Base-by-base conservation (phyloP, 352 stramenopile species). In the Phytophthora colocasiae region DNA sequence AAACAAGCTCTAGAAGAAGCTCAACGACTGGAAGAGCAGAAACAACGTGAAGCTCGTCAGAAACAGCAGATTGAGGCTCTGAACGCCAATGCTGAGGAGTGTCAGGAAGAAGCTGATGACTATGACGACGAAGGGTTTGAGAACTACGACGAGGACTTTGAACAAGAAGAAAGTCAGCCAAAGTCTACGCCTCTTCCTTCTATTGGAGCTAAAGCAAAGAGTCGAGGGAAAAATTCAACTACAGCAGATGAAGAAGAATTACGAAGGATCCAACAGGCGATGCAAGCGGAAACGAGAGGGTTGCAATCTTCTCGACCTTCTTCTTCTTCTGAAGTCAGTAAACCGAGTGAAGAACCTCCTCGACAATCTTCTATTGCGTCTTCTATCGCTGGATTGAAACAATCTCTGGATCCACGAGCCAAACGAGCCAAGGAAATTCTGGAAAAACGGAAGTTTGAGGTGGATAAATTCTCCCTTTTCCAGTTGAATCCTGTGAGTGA, bases 381-480 rank as follows among this genome's bases (percentile, higher is more conserved):
- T 6, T 91, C 85, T n/a, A 90, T 93, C 57, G 85, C 81, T 22
- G 82, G 80, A 4, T 71, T 93, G 12, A 93, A 91, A 51, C 82
- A 91, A 52, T 77, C 82, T 12, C 63, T 93, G 5, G 81, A 93
- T 57, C 85, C 85, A 38, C 80, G 82, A 1, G 77, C 75, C 0
- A 85, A 80, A 40, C 75, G 82, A 34, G 68, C 75, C n/a, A 88
- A 85, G 54, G 82, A 89, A 45, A 78, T 91, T 22, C 70, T 86
- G 4, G 78, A 90, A n/a, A 59, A 61, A 6, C 78, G 82, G 14
- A 86, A 87, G 50, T 73, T 91, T 29, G 82, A 93, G 2, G 71
- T 84, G 34, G 85, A 91, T 34, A 91, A 90, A 58, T 87, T 88
- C 66, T 73, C 79, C 8, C 31, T 91, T 8, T 91, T 91, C 46